These are phyloP conservation scores for Thalassiosira hispida DNA, from an alignment of 352 stramenopile species.

Conservation along the genomic window DNA sequence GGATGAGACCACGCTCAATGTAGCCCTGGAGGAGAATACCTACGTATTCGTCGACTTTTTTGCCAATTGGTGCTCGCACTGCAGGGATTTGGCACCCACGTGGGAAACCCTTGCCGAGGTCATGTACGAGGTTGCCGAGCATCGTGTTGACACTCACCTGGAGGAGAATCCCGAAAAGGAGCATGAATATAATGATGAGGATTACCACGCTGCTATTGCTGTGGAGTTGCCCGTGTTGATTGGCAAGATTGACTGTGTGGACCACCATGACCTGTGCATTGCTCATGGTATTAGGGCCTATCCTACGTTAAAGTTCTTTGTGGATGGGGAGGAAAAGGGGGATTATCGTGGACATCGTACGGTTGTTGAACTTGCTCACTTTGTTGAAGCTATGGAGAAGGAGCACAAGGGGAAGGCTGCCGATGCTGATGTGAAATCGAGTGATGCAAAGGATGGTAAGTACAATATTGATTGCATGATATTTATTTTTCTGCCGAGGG, in stretches of 20 bases:
- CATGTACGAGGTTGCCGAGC: constrained; percentile 73
- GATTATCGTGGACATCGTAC: constrained; percentile 87
- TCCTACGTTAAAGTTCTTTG: constrained; percentile 96
- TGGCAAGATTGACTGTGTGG: constrained; percentile 93
- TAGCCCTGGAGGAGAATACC: constrained; percentile 68
- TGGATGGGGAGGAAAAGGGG: constrained; percentile 89
- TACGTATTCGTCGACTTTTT: constrained; percentile 85
- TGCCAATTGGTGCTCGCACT: constrained; percentile 80
- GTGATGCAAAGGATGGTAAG: constrained; percentile 81
- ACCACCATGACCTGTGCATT: constrained; percentile 90
- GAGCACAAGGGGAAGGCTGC: constrained; percentile 89
- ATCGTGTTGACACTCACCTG: constrained; percentile 46
- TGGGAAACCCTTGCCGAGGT: constrained; percentile 83
- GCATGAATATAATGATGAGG: constrained; percentile 70
- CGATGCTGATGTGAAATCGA: constrained; percentile 89
- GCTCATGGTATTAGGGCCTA: constrained; percentile 95
- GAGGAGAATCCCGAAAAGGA: constrained; percentile 38
- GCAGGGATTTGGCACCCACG: constrained; percentile 77
- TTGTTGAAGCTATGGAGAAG: constrained; percentile 73
- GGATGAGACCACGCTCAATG: constrained; percentile 46
- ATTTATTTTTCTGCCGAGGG: not conserved
- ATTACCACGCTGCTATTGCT: constrained; percentile 68
- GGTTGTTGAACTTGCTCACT: constrained; percentile 77
- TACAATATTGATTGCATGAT: not conserved
- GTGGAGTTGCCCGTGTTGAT: constrained; percentile 79